A percentile compares a stretch with the other conserved stretches of the same genome.
Evolutionary conservation across 148 eudicot genomes (phyloP).

Genomic region (Rhododendron griersonianum): DNA sequence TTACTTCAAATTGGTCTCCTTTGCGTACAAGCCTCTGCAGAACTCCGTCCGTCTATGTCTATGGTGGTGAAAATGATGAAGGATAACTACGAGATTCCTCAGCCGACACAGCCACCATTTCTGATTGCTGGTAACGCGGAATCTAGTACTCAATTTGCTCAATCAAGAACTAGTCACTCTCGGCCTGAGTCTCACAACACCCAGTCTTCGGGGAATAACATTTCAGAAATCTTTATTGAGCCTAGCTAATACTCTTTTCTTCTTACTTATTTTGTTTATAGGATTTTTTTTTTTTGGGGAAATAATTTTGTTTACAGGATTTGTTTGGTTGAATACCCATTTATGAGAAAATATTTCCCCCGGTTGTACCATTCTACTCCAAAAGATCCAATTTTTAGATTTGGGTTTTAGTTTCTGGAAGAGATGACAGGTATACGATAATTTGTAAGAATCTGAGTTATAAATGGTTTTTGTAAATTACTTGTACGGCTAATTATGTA

Average conservation of each 20-base stretch:
- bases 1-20: conserved; percentile 38
- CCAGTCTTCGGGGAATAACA: conserved; percentile 15
- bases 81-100: conserved; percentile 15
- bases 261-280: neutral
- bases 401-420: too few species aligned
- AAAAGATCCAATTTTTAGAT: too few species aligned
- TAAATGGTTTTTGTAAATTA: too few species aligned
- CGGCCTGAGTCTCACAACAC: conserved; percentile 9
- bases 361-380: neutral
- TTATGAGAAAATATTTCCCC: neutral
- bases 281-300: neutral
- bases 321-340: neutral
- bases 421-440: too few species aligned
- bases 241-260: conserved; percentile 9
- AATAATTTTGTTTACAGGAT: too few species aligned
- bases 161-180: neutral
- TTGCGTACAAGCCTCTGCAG: conserved; percentile 50
- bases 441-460: too few species aligned
- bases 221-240: conserved; percentile 25
- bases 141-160: neutral
- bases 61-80: conserved; percentile 33
- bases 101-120: conserved; percentile 45
- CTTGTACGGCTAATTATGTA: too few species aligned
- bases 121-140: conserved; percentile 23
- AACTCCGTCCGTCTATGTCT: conserved; percentile 42